Evolutionary conservation across 2,329 filamentous ascomycete genomes (phyloP).

Genomic region (Fusarium anguioides): DNA sequence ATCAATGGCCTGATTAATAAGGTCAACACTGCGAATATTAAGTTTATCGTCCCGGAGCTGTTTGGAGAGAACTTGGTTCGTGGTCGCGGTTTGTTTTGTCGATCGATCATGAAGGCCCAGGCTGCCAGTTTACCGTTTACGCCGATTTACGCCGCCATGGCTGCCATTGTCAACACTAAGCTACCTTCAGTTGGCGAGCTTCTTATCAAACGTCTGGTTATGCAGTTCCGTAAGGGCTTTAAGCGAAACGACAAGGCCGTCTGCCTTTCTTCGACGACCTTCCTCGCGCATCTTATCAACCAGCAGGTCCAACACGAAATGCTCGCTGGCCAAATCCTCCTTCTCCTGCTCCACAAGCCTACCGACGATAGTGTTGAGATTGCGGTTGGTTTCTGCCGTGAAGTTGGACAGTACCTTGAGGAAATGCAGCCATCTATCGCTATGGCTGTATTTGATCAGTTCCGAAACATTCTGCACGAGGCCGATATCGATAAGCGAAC

Average conservation of each 20-base stretch:
- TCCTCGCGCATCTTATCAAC: slow-evolving; percentile 94
- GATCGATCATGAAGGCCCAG: slow-evolving; percentile 98
- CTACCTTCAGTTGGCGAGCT: slow-evolving; percentile 94
- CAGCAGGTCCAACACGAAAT: slow-evolving; percentile 96
- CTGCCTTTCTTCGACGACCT: slow-evolving; percentile 91
- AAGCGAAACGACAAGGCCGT: slow-evolving; percentile 97
- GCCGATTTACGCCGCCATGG: slow-evolving; percentile 95
- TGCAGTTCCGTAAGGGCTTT: slow-evolving; percentile 96
- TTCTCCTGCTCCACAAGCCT: slow-evolving; percentile 92
- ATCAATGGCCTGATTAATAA: slow-evolving; percentile 99
- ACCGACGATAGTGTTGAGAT: slow-evolving; percentile 99
- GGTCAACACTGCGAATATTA: slow-evolving; percentile 98
- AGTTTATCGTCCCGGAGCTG: slow-evolving; percentile 94
- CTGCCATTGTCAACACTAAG: slow-evolving; percentile 97
- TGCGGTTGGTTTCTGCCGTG: slow-evolving; percentile 90
- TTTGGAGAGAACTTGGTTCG: slow-evolving; percentile 95
- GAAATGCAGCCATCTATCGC: slow-evolving; percentile 93
- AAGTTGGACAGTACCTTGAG: slow-evolving; percentile 93
- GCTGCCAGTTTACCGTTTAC: slow-evolving; percentile 96
- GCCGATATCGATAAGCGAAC: slow-evolving; percentile 96
- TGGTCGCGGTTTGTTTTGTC: slow-evolving; percentile 90
- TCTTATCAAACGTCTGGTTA: slow-evolving; percentile 82
- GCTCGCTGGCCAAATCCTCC: slow-evolving; percentile 89
- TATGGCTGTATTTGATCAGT: slow-evolving; percentile 93
- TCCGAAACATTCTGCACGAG: slow-evolving; percentile 94